A percentile compares a stretch with the other conserved stretches of the same genome.
Conservation (phyloP, 2,329 filamentous ascomycete species). For the Botrytis hyacinthi region DNA sequence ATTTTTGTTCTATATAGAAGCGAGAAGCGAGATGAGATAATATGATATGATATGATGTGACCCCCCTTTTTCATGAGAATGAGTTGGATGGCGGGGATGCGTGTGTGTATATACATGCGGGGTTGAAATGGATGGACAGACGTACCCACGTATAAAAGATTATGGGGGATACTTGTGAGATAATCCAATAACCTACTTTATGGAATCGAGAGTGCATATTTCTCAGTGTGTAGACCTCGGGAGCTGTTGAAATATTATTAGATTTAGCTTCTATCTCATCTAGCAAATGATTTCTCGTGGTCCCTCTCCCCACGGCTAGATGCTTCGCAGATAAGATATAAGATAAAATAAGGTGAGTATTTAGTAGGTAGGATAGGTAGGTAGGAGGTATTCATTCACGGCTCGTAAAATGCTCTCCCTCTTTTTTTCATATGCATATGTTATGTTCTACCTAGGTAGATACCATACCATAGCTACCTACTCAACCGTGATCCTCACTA, state of each 20-base stretch:
- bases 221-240: neutral
- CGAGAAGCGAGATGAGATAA: no score
- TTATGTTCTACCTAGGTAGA: neutral
- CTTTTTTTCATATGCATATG: neutral
- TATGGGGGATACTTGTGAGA: neutral
- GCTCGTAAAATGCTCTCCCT: neutral
- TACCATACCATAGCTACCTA: neutral
- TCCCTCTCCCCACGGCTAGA: neutral
- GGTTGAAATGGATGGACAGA: no score
- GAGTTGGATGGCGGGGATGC: no score
- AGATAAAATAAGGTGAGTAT: neutral
- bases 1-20: no score
- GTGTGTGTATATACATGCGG: no score
- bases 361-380: neutral
- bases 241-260: neutral
- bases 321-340: neutral
- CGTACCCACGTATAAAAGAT: no score
- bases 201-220: neutral
- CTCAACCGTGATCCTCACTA: conserved; percentile 32
- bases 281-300: neutral
- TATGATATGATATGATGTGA: no score
- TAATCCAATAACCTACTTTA: neutral
- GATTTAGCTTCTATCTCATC: neutral
- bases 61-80: neutral
- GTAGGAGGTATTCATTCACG: neutral